A percentile compares a stretch with the other conserved stretches of the same genome.
Conservation (phyloP, 176 grass and related monocot genomes). For the Oryza glumipatula region DNA sequence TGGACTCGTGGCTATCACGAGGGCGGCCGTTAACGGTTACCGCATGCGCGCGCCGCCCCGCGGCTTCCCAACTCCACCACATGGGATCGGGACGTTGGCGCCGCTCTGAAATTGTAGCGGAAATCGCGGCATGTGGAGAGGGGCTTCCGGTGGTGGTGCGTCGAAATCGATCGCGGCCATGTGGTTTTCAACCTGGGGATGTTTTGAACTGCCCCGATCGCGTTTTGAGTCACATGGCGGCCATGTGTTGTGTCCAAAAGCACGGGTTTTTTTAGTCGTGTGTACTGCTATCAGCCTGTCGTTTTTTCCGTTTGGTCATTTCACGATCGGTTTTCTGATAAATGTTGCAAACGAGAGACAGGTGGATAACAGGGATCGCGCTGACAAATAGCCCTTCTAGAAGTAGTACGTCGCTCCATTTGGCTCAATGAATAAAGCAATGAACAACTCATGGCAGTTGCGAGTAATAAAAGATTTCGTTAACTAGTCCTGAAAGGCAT, state of each 20-base stretch:
- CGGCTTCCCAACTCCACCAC: conserved; percentile 15
- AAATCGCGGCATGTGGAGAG: conserved; percentile 35
- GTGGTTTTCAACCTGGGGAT: conserved; percentile 5
- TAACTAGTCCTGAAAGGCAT: background rate
- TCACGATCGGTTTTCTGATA: background rate
- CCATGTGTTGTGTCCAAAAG: conserved; percentile 12
- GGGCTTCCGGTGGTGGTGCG: background rate
- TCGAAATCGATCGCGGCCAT: background rate
- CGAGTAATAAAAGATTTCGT: background rate
- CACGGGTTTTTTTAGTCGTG: background rate
- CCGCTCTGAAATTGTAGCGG: background rate
- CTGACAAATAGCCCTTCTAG: background rate
- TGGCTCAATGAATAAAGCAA: background rate
- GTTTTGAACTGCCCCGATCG: background rate
- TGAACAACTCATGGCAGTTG: background rate
- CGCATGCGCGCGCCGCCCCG: background rate
- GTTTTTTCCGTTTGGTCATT: background rate
- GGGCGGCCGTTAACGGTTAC: conserved; percentile 40
- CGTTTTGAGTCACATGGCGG: conserved; percentile 29
- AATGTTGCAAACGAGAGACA: background rate
- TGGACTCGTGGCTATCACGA: background rate
- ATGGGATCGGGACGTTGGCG: conserved; percentile 1
- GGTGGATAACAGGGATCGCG: background rate
- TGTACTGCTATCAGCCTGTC: background rate
- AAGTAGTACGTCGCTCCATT: background rate